These are phyloP conservation scores for Pichia californica DNA, from an alignment of 805 yeast species.

Conservation along the genomic window DNA sequence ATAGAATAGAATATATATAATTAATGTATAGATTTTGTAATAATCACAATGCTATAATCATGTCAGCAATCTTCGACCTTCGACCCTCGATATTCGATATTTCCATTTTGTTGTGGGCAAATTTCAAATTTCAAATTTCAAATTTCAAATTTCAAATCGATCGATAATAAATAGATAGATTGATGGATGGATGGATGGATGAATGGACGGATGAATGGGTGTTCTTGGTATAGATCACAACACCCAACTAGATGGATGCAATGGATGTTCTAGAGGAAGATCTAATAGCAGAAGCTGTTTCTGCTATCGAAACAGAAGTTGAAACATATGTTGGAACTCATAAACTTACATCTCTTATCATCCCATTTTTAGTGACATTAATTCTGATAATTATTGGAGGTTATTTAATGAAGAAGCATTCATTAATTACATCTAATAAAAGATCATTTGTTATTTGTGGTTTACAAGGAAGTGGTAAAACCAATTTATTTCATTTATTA, in stretches of 20 bases:
- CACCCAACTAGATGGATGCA: constrained; percentile 7
- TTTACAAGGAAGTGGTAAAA: constrained; percentile 20
- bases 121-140: too few species aligned
- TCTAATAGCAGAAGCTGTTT: background rate
- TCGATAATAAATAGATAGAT: too few species aligned
- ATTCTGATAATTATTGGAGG: constrained; percentile 10
- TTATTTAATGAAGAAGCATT: constrained; percentile 9
- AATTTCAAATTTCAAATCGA: too few species aligned
- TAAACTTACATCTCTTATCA: constrained; percentile 2
- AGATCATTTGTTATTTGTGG: constrained; percentile 20
- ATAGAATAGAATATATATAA: too few species aligned
- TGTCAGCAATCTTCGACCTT: too few species aligned
- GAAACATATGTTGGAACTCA: background rate
- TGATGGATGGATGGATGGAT: too few species aligned
- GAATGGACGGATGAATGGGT: too few species aligned
- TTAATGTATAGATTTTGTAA: too few species aligned
- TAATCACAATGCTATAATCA: too few species aligned
- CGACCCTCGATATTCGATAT: too few species aligned
- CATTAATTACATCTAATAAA: constrained; percentile 11
- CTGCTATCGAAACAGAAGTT: background rate
- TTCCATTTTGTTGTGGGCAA: too few species aligned
- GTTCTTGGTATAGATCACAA: too few species aligned
- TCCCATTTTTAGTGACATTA: constrained; percentile 11
- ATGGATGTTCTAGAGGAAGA: background rate
- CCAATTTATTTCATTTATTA: constrained; percentile 17